phyloP scores from a whole-genome alignment of 192 early-diverging fungal species.

The Rhizophagus sp. region DNA sequence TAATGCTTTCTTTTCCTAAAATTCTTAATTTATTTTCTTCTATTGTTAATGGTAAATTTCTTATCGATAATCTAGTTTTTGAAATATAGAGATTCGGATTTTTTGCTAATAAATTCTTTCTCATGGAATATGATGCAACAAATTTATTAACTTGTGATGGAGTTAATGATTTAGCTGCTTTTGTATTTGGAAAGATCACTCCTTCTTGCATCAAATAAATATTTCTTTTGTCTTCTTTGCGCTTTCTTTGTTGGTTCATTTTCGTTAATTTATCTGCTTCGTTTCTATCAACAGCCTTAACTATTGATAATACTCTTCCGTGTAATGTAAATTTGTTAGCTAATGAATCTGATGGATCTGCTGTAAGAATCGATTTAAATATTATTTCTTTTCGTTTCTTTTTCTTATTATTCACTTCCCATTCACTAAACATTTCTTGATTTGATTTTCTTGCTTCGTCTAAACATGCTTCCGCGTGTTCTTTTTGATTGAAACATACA shows the following conservation, averaged over 20 bases:
- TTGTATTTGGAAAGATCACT: conserved; percentile 83
- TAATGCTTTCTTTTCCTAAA: conserved; percentile 61
- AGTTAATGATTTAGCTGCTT: conserved; percentile 68
- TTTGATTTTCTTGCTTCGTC: conserved; percentile 66
- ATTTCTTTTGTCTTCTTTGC: conserved; percentile 81
- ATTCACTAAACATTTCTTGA: conserved; percentile 38
- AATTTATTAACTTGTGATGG: conserved; percentile 82
- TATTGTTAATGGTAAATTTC: conserved; percentile 76
- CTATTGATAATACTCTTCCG: conserved; percentile 82
- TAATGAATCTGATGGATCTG: conserved; percentile 56
- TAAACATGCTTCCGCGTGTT: conserved; percentile 76
- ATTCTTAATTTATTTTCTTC: conserved; percentile 72
- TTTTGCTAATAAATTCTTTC: conserved; percentile 76
- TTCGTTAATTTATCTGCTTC: conserved; percentile 67
- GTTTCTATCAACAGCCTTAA: conserved; percentile 72
- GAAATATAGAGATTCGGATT: conserved; percentile 92
- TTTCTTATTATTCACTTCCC: conserved; percentile 34
- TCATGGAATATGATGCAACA: conserved; percentile 75
- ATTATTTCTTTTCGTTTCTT: conserved; percentile 59
- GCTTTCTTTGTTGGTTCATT: conserved; percentile 54
- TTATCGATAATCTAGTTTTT: conserved; percentile 85
- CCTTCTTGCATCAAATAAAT: conserved; percentile 92
- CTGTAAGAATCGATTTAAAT: conserved; percentile 61
- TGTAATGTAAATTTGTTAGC: conserved; percentile 67
- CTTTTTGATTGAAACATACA: conserved; percentile 77